phyloP scores from a whole-genome alignment of 805 yeast species.

The Suhomyces sp. region DNA sequence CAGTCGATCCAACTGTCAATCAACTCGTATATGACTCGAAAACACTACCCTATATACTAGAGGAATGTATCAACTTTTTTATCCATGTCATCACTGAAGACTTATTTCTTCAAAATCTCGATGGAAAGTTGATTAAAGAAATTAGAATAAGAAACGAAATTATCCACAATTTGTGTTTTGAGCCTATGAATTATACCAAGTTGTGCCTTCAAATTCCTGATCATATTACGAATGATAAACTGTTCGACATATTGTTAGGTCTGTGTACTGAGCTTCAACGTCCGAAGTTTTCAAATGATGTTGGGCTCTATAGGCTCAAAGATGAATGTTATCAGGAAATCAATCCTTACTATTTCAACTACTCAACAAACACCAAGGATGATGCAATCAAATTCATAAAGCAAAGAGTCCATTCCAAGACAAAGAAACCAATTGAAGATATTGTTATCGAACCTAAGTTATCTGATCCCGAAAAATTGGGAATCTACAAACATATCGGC shows the following conservation, averaged over 20 bases:
- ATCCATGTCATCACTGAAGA: constrained; percentile 70
- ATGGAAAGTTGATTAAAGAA: constrained; percentile 48
- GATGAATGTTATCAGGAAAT: constrained; percentile 32
- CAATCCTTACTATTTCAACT: constrained; percentile 75
- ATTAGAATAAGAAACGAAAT: constrained; percentile 63
- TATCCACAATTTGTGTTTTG: constrained; percentile 79
- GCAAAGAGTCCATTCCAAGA: constrained; percentile 42
- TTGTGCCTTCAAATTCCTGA: constrained; percentile 71
- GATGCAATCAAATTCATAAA: constrained; percentile 72
- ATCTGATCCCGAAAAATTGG: constrained; percentile 27
- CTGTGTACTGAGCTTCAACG: constrained; percentile 32
- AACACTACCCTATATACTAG: constrained; percentile 62
- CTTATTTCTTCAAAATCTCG: constrained; percentile 49
- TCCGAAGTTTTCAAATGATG: constrained; percentile 34
- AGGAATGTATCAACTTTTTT: constrained; percentile 70
- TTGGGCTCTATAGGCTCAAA: constrained; percentile 36
- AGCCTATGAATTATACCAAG: constrained; percentile 68
- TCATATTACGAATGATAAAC: constrained; percentile 65
- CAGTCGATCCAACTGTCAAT: not conserved
- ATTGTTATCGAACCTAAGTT: constrained; percentile 58
- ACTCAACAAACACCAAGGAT: constrained; percentile 73
- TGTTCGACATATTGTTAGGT: constrained; percentile 55
- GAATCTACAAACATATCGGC: constrained; percentile 44
- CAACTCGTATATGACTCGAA: constrained; percentile 40
- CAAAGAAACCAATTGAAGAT: constrained; percentile 39